Conservation (phyloP, 345 rosid species). For the Rubroshorea leprosula region DNA sequence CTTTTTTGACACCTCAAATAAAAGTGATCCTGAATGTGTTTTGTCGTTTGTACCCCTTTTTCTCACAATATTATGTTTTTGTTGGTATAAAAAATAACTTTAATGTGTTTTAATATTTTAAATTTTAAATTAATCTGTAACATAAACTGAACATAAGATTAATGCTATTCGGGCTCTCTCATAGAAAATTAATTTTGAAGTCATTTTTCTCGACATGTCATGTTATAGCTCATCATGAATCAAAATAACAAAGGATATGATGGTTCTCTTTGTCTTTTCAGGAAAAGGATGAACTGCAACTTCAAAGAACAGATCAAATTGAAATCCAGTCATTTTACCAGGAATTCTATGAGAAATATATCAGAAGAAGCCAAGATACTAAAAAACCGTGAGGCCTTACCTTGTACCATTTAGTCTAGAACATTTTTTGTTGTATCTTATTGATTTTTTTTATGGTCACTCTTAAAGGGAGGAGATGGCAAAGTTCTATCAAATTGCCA, state of each 20-base stretch:
- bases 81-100: too few relatives aligned
- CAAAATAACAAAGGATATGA: too few relatives aligned
- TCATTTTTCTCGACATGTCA: too few relatives aligned
- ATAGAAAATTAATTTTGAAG: too few relatives aligned
- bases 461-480: constrained; percentile 91
- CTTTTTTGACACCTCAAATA: too few relatives aligned
- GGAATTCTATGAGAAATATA: constrained; percentile 49
- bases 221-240: not conserved
- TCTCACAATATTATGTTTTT: too few relatives aligned
- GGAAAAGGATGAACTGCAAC: constrained; percentile 51
- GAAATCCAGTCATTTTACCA: constrained; percentile 72
- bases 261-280: constrained; percentile 27
- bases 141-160: too few relatives aligned
- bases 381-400: constrained; percentile 92
- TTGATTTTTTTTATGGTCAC: constrained; percentile 14
- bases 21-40: too few relatives aligned
- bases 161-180: too few relatives aligned
- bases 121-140: too few relatives aligned
- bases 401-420: constrained; percentile 14
- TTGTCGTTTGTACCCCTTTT: too few relatives aligned
- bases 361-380: constrained; percentile 47
- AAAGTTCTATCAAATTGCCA: constrained; percentile 68
- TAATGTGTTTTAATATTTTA: too few relatives aligned
- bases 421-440: constrained; percentile 7
- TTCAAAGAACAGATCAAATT: constrained; percentile 46